These are phyloP conservation scores for Talaromyces trachyspermus DNA, from an alignment of 495 filamentous ascomycete genomes.

Conservation along the genomic window DNA sequence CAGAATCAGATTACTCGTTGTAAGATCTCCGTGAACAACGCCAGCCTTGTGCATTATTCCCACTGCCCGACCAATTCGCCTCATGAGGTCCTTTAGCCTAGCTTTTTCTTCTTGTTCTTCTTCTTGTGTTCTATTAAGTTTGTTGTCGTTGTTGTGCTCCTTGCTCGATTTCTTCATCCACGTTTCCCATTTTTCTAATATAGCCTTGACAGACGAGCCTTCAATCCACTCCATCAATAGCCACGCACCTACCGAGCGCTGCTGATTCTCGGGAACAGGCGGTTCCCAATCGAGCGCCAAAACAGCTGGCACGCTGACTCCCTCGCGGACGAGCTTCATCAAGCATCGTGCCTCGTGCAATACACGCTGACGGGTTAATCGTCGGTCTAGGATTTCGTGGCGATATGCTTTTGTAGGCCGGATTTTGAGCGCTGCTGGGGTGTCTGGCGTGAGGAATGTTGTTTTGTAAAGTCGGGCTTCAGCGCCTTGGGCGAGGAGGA, in stretches of 20 bases:
- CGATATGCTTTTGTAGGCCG: conserved; percentile 89
- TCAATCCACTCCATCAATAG: conserved; percentile 86
- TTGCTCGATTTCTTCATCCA: conserved; percentile 25
- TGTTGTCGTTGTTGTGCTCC: too few relatives aligned
- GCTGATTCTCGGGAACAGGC: conserved; percentile 15
- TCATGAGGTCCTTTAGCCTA: conserved; percentile 53
- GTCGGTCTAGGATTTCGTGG: conserved; percentile 81
- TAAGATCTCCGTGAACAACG: conserved; percentile 90
- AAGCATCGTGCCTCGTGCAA: conserved; percentile 82
- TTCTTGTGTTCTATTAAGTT: neutral
- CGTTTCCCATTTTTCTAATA: conserved; percentile 57
- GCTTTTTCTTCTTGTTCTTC: conserved; percentile 31
- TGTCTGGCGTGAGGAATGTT: conserved; percentile 60
- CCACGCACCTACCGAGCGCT: conserved; percentile 63
- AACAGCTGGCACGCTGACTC: conserved; percentile 69
- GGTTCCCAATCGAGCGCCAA: conserved; percentile 64
- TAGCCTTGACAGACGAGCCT: conserved; percentile 59
- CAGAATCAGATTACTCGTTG: conserved; percentile 96
- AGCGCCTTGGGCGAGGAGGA: conserved; percentile 81
- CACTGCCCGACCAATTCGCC: conserved; percentile 62
- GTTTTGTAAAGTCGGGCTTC: conserved; percentile 91
- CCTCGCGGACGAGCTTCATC: conserved; percentile 64
- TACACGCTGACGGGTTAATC: conserved; percentile 78
- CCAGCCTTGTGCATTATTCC: conserved; percentile 76
- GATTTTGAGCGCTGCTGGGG: conserved; percentile 80